Evolutionary conservation across 257 asterid genomes (phyloP), one percentile per base, ranked within the genome.

Genomic region (Solanum gandarillasii): DNA sequence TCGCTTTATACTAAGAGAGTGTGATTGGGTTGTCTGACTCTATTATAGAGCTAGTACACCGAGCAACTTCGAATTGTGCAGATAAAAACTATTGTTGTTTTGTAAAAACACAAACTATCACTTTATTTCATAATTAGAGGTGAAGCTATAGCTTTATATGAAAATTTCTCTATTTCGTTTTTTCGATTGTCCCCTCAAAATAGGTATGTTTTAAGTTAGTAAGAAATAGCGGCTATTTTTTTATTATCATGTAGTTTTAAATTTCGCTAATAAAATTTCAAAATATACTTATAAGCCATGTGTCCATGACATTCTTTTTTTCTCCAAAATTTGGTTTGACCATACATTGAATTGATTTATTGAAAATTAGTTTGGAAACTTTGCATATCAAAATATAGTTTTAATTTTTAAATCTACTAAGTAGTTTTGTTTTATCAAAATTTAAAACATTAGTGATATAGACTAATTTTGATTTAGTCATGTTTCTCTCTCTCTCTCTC

Each of bases 401-500:
- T 68, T 18, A 52, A 29, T 68, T 27, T 67, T 68, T 12, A 52
- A 18, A 52, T 52, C n/a, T 18, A 52, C n/a, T 18, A 52, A 52
- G 8, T 52, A 6, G 62, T 52, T 52, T 52, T 52, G 62, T 52
- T 52, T 52, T 16, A 52, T 16, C 62, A 6, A 52, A 52, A 52
- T 52, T 52, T 52, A 52, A 43, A 43, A 12, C 18, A 43, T 43
- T 43, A 43, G 55, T 43, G 55, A 43, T 43, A 4, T 43, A 43
- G 55, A 12, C 55, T 12, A 12, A 43, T 43, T 43, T 12, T 43
- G 52, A 43, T 43, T 11, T 43, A 4, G 48, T 41, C 16, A 43
- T 39, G 0, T 38, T 1, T 39, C 0, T 38, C 7, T 35, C 6
- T 34, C 5, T 36, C 5, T 39, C 0, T 38, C 4, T 39, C 0